Base-by-base conservation (phyloP, 306 rosid genomes). In the Prosopis cineraria region DNA sequence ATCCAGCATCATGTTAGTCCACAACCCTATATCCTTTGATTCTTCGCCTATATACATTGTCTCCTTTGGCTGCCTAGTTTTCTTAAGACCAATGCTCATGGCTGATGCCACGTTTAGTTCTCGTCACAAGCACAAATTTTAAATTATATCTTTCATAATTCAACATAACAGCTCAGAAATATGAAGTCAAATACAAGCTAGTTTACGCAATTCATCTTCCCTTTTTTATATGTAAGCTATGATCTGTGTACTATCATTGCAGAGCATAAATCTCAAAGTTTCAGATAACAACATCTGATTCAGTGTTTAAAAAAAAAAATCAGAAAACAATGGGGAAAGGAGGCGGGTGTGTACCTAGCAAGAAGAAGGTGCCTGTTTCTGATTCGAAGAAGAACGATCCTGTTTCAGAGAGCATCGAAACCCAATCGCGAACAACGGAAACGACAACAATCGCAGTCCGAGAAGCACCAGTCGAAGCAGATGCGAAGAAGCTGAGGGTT, bases 271-370 rank as follows among this genome's bases (percentile, higher is more conserved):
- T 7, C 2, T 65, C 19, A n/a, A 22, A n/a, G 69, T 34, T 33
- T 64, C 40, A 62, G 30, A 53, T 53, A 22, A 20, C 60, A 53
- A 8, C 60, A 20, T 50, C 58, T 50, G 65, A 27, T 58, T 53
- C 0, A 22, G 63, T 12, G 36, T 3, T 1, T 22, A 47, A 47
- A 47, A 47, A 6, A 30, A 7, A 30, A 29, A 29, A 29, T 13
- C 5, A 11, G 22, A 17, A 4, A 17, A 33, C 7, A n/a, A 67
- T 67, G 72, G 72, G 72, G 47, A 67, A 67, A 67, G 72, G 72
- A 39, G 72, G 72, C 29, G 72, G 72, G 6, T 67, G 72, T 24
- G 34, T 67, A 24, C 72, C 72, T 39, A 67, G 72, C 72, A 67
- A 67, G 72, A 39, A 67, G n/a, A 67, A 11, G n/a, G 33, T 33